Base-by-base conservation (phyloP, 257 asterid species). In the Leonotis leonurus region DNA sequence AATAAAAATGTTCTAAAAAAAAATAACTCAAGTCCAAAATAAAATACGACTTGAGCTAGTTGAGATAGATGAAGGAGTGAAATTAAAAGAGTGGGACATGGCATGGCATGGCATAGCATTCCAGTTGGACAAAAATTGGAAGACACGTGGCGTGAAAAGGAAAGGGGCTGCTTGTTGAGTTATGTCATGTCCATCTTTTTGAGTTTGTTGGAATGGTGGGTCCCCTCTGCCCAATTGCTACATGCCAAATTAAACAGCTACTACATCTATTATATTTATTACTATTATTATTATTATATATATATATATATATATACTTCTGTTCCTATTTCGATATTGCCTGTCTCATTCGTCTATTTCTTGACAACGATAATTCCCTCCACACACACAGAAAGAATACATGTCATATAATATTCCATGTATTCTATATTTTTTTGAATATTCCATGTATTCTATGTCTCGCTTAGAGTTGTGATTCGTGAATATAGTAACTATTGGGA, bases 281-380 rank as follows among this genome's bases (percentile, higher is more conserved):
- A 27, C 33, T n/a, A n/a, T n/a, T n/a, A n/a, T n/a, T n/a, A n/a
- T n/a, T n/a, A n/a, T n/a, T n/a, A n/a, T n/a, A n/a, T n/a, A n/a
- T n/a, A n/a, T n/a, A n/a, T n/a, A n/a, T n/a, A n/a, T n/a, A n/a
- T n/a, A n/a, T n/a, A n/a, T 27, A 27, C 33, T 6, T 27, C 33
- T 6, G 33, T 27, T 27, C 33, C 5, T 27, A 71, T 27, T 22
- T 63, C 10, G 8, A 22, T 65, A 20, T 73, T 73, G 70, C 74
- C 80, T 68, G 53, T 71, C 86, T 70, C 73, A 50, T 57, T 69
- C 74, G 63, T 70, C 74, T 56, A 36, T 74, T 70, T 71, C 72
- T 68, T 53, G 73, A 83, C 51, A 39, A 46, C 41, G 71, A 75
- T 70, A 24, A 75, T 36, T 83, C 82, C 95, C 90, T 80, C 95